Evolutionary conservation across 1,139 yeast species (phyloP), one percentile per base, ranked within the genome.

Genomic region (Hemisphaericaspora lyxosophila): DNA sequence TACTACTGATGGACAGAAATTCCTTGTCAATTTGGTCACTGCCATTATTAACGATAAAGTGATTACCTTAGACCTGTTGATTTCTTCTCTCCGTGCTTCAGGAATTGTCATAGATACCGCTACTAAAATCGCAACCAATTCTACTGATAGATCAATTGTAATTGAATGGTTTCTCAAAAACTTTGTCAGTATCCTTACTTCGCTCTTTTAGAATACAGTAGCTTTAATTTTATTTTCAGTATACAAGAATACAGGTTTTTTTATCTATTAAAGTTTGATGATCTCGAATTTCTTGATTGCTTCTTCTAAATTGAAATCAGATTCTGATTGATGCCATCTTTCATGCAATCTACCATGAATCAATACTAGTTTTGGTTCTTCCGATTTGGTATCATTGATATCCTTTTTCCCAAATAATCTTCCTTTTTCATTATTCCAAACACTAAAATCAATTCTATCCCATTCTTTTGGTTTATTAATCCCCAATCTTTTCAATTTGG

Each of bases 401-500:
- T 45, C 52, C 29, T 51, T 55, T 39, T 63, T 58, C 23, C 75
- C 75, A 42, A 70, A 64, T 20, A 68, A 53, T 31, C 69, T 51
- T 5, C 71, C 70, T 45, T 70, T 70, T 38, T 61, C 65, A 23
- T 64, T 60, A 40, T 67, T 67, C 75, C 75, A 70, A 26, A 64
- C 45, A 9, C 36, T 36, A 39, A 52, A 56, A n/a, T 48, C 52
- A 36, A 67, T 62, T 36, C 54, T 59, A 5, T 66, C 66, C 73
- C 74, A 66, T 33, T 58, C 67, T 12, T 51, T 48, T 5, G 70
- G 71, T 33, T 55, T 64, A 9, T 28, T 41, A 36, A 46, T 48
- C 1, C 73, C 72, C 28, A 67, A 48, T 13, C 59, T 45, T 13
- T 56, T 42, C 34, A 70, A 54, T 38, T 62, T 62, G 5, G 71